Conservation (phyloP, 1,139 yeast species). For the Debaryomyces sp. region DNA sequence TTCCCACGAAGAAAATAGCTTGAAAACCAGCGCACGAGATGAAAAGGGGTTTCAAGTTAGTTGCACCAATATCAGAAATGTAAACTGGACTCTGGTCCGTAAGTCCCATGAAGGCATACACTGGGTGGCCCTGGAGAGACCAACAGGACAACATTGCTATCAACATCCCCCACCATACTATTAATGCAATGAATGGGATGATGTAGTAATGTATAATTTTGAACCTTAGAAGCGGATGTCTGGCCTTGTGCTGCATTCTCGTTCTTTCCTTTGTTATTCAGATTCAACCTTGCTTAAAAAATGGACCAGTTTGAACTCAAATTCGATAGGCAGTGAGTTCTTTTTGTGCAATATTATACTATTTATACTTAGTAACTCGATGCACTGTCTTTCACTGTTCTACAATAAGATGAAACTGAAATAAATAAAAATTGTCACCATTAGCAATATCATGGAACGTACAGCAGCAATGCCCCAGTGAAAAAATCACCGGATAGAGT, state of each 20-base stretch:
- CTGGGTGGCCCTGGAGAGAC: slow-evolving; percentile 81
- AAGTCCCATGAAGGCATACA: slow-evolving; percentile 56
- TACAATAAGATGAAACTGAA: background rate
- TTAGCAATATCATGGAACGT: background rate
- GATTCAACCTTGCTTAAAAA: background rate
- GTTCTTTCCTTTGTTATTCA: background rate
- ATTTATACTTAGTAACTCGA: background rate
- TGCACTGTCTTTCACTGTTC: background rate
- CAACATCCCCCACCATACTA: slow-evolving; percentile 47
- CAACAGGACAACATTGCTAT: slow-evolving; percentile 47
- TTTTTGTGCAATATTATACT: background rate
- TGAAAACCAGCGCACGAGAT: slow-evolving; percentile 80
- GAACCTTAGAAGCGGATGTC: slow-evolving; percentile 21
- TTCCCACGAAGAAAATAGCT: slow-evolving; percentile 74
- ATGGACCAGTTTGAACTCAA: background rate
- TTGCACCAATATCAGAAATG: slow-evolving; percentile 85
- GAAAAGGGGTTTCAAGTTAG: slow-evolving; percentile 79
- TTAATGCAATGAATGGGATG: slow-evolving; percentile 31
- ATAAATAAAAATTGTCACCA: background rate
- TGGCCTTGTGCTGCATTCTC: slow-evolving; percentile 7
- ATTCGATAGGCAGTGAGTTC: background rate
- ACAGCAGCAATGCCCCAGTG: slow-evolving; percentile 7
- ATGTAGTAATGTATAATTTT: slow-evolving; percentile 38
- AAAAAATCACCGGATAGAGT: background rate
- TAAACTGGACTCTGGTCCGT: slow-evolving; percentile 60